A percentile compares a stretch with the other conserved stretches of the same genome.
Evolutionary conservation across 257 asterid genomes (phyloP).

Genomic region (Ajuga chamaepitys): DNA sequence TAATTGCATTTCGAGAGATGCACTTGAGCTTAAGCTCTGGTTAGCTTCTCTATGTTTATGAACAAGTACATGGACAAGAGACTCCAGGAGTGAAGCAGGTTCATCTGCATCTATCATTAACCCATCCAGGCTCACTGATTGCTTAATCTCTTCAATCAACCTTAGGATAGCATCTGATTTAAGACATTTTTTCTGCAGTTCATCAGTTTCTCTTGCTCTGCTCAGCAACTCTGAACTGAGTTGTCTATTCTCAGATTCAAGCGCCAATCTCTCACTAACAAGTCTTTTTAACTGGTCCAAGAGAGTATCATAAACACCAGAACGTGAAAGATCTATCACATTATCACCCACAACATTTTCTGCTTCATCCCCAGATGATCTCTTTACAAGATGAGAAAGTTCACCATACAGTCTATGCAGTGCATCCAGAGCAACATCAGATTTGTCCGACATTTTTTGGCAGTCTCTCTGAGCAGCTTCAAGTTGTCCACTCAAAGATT

Average conservation of each 20-base stretch:
- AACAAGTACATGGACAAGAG: slow-evolving; percentile 49
- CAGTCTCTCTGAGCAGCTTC: slow-evolving; percentile 40
- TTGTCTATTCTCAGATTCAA: slow-evolving; percentile 44
- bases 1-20: slow-evolving; percentile 47
- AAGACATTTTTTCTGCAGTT: slow-evolving; percentile 41
- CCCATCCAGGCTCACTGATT: slow-evolving; percentile 45
- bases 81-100: slow-evolving; percentile 49
- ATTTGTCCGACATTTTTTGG: slow-evolving; percentile 35
- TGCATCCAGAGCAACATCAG: slow-evolving; percentile 33
- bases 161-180: slow-evolving; percentile 40
- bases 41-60: slow-evolving; percentile 54
- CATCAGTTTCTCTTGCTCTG: slow-evolving; percentile 43
- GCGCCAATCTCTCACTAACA: slow-evolving; percentile 45
- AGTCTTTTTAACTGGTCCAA: slow-evolving; percentile 44
- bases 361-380: slow-evolving; percentile 35
- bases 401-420: slow-evolving; percentile 42
- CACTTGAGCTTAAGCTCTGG: slow-evolving; percentile 38
- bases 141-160: slow-evolving; percentile 53
- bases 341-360: slow-evolving; percentile 30
- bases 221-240: slow-evolving; percentile 49
- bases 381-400: slow-evolving; percentile 41
- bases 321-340: slow-evolving; percentile 38
- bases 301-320: slow-evolving; percentile 35
- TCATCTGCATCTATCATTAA: slow-evolving; percentile 26
- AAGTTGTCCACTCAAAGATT: slow-evolving; percentile 48